Evolutionary conservation across 1,284 basidiomycete genomes (phyloP).

Genomic region (Vanrija sp.): DNA sequence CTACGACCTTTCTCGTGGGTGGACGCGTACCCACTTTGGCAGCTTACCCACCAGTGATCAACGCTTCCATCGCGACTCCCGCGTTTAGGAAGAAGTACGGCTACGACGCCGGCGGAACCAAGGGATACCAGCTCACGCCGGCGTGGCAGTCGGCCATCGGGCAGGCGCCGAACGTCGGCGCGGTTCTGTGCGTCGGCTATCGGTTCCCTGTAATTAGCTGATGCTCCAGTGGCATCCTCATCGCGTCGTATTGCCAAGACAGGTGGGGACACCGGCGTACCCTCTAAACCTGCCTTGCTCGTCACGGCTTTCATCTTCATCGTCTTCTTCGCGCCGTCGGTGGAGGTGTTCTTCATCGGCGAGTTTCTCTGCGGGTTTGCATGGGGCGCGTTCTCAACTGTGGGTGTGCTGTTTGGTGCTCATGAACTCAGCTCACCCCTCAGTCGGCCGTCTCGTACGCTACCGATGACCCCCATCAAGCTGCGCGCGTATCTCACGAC

Average conservation of each 20-base stretch:
- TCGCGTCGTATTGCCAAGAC: slow-evolving; percentile 11
- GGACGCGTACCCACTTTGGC: no score
- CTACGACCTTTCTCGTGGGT: no score
- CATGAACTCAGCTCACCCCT: neutral
- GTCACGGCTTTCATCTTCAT: slow-evolving; percentile 28
- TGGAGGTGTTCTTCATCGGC: slow-evolving; percentile 7
- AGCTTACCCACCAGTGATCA: no score
- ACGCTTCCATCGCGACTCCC: neutral
- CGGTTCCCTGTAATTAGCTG: neutral
- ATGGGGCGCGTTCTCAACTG: slow-evolving; percentile 47
- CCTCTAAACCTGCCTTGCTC: slow-evolving; percentile 26
- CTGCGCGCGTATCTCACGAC: slow-evolving; percentile 22
- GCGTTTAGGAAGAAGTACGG: neutral
- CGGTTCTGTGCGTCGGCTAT: no score
- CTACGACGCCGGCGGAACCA: neutral
- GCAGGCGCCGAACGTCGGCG: slow-evolving; percentile 12
- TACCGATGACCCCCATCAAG: slow-evolving; percentile 32
- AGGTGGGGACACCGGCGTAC: slow-evolving; percentile 16
- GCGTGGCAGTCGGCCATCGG: slow-evolving; percentile 21
- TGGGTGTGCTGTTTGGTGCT: slow-evolving; percentile 19
- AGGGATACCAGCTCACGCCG: slow-evolving; percentile 1
- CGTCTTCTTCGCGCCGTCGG: slow-evolving; percentile 39
- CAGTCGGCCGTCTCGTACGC: slow-evolving; percentile 26
- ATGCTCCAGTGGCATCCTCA: slow-evolving; percentile 15
- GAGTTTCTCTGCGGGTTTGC: slow-evolving; percentile 26